Evolutionary conservation across 306 rosid genomes (phyloP), one percentile per base, ranked within the genome.

Genomic region (Styphnolobium japonicum): DNA sequence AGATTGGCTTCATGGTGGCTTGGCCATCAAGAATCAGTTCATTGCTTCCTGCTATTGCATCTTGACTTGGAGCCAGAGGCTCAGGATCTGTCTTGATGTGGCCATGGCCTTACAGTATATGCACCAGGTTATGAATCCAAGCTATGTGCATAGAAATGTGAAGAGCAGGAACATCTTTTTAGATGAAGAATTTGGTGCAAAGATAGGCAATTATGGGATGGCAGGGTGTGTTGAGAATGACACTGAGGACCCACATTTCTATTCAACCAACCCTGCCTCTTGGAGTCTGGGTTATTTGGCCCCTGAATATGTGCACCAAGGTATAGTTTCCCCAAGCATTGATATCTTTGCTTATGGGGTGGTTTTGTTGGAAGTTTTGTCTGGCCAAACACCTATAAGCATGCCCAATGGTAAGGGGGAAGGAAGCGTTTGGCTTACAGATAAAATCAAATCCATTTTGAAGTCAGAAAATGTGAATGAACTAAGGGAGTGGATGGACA

Each of bases 1-100:
- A 78, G 98, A 94, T 66, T 94, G 98, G 98, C 92, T 94, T 51
- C 97, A 94, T 27, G 95, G 95, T 23, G 97, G 98, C 43, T 71
- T 94, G 81, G 98, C 98, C 40, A 88, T 94, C 67, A 94, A 94
- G 85, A 94, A 88, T 78, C 97, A 94, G 73, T 94, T 91, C 93
- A 94, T 92, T 63, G 77, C 93, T 53, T 95, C 98, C 8, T 95
- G 98, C 80, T 87, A 91, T 46, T 91, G 98, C 69, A 91, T 95
- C 92, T 71, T 92, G 39, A 90, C 96, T 68, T 95, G 98, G 98
- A 87, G 83, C 66, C 98, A 92, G 60, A 75, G 98, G 85, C 82
- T 95, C 5, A 90, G 77, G 58, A 92, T 94, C 67, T 91, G 97
- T 74, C 90, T 92, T 29, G 92, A 92, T 45, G 88, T 95, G 9